Base-by-base conservation (phyloP, 331 rosid species). In the Phaseolus coccineus region DNA sequence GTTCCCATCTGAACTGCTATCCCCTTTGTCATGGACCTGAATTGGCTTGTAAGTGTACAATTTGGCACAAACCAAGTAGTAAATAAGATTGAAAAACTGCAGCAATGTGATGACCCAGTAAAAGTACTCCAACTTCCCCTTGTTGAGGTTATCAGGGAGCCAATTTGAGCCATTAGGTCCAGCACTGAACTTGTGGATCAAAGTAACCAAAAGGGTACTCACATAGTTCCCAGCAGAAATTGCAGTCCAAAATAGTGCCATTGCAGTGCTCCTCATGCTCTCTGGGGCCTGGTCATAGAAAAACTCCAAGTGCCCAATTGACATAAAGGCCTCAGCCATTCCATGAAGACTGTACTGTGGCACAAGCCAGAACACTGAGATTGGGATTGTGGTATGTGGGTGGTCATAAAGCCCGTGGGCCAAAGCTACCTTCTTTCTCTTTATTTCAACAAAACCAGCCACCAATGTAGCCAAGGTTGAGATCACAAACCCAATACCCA, bases 341-440 rank as follows among this genome's bases (percentile, higher is more conserved):
- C 99, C 99, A 47, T 96, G 98, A 0, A 96, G 94, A 79, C 96
- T 73, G 22, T 96, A 93, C 22, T 96, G 99, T 0, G 99, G 99
- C 0, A 93, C 87, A 15, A 96, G 90, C 99, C 98, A 93, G 12
- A 93, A 90, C 3, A 88, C 94, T 0, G 97, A 89, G 4, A 96
- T 91, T n/a, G 99, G 99, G 19, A 91, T 89, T 0, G 7, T 82
- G 12, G 87, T 13, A 2, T 67, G 33, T 0, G 92, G 84, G 5
- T 88, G 90, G 42, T 90, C 88, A 0, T 46, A 0, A 0, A 93
- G 83, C 4, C 92, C 96, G 7, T 89, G 83, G 3, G 78, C 76
- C 0, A 62, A 19, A 4, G 98, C 97, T 0, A 67, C 89, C 0
- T 84, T 75, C 61, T 91, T 96, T 4, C 99, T 86, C 81, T 91